Base-by-base conservation (phyloP, 73 alveolate species). In the Paramecium sonneborni region DNA sequence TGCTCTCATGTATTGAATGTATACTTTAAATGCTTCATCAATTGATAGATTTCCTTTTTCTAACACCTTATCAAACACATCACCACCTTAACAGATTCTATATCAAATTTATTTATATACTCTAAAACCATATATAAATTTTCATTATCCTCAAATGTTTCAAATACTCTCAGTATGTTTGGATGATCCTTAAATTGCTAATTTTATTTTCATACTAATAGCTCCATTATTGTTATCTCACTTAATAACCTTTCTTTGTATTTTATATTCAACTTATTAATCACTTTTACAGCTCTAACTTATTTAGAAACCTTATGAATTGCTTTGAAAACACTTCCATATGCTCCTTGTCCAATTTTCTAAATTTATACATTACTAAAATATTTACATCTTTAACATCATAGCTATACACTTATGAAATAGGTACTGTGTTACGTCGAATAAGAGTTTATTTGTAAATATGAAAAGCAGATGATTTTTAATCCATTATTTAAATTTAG, bases 81-180 rank as follows among this genome's bases (percentile, higher is more conserved):
- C 90, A n/a, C 90, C 90, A 9, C 90, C 90, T 46, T 44, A 21
- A 34, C 90, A 79, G 28, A 79, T 79, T 79, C 90, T 79, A 79
- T 14, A n/a, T 79, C n/a, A 35, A 79, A 30, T 18, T 30, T 23
- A 9, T 11, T 15, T 28, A 43, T n/a, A 21, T 79, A 79, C 90
- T 79, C 90, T 43, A 79, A 44, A 18, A 79, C 43, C 90, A 79
- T 79, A 41, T 79, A 79, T 39, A 79, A 44, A 44, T 79, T 79
- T 15, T 79, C 90, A 21, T 44, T 23, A 79, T 79, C 90, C 28
- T 79, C 90, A 46, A 79, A 79, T 39, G 90, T 79, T 44, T 79
- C 90, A 46, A 79, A 79, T 15, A 79, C 44, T 79, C 90, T 79
- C 90, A 79, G 55, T 18, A 79, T 46, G 23, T 79, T 79, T 9